A percentile compares a stretch with the other conserved stretches of the same genome.
phyloP scores from a whole-genome alignment of 1,139 yeast genomes.

The Geotrichum fermentans region DNA sequence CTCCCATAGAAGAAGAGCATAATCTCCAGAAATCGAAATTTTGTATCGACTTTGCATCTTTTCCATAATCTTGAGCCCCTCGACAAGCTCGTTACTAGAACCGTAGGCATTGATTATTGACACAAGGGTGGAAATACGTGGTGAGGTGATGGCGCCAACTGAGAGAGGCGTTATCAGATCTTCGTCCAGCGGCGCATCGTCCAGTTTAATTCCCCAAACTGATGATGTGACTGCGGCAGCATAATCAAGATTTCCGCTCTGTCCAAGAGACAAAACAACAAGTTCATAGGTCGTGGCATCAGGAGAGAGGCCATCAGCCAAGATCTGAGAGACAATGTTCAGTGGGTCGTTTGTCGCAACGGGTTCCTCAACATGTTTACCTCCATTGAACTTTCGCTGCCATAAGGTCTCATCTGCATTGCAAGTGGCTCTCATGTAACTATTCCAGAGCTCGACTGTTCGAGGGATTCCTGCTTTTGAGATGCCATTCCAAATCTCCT shows the following conservation, averaged over 20 bases:
- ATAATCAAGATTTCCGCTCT: constrained; percentile 27
- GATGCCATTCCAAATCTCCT: constrained; percentile 31
- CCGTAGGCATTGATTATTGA: constrained; percentile 35
- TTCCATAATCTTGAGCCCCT: constrained; percentile 30
- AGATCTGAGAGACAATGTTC: constrained; percentile 31
- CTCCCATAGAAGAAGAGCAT: constrained; percentile 31
- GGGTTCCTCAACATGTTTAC: constrained; percentile 22
- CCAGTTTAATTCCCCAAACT: constrained; percentile 31
- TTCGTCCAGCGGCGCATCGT: constrained; percentile 15
- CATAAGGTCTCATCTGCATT: constrained; percentile 35
- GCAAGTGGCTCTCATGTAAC: constrained; percentile 35
- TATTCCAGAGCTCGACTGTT: constrained; percentile 35
- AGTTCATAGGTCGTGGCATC: constrained; percentile 35
- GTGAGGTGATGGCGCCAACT: constrained; percentile 26
- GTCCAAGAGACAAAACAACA: constrained; percentile 32
- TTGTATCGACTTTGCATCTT: constrained; percentile 26
- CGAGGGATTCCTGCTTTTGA: constrained; percentile 19
- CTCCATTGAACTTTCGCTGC: constrained; percentile 22
- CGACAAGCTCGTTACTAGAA: constrained; percentile 27
- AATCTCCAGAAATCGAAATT: constrained; percentile 24
- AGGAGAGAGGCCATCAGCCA: constrained; percentile 30
- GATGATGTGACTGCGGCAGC: constrained; percentile 27
- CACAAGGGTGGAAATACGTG: constrained; percentile 30
- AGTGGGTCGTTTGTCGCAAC: constrained; percentile 27
- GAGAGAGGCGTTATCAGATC: constrained; percentile 4